Conservation (phyloP, 495 filamentous ascomycete genomes). For the Podospora comata region DNA sequence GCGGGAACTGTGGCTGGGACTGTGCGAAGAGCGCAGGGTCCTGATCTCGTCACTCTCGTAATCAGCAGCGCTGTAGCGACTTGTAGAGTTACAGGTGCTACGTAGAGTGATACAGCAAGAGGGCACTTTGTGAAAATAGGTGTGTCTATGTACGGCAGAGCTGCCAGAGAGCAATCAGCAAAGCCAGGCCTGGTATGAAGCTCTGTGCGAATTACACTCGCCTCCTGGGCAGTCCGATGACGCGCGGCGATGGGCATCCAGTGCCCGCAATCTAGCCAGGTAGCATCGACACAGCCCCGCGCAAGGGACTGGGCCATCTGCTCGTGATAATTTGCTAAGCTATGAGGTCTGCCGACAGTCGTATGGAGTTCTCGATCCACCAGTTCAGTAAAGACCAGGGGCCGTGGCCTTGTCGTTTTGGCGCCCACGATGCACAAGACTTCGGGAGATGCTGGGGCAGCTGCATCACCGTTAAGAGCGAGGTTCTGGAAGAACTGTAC, state of each 20-base stretch:
- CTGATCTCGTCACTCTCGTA: neutral
- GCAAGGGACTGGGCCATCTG: neutral
- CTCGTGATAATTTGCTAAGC: neutral
- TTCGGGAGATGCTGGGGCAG: neutral
- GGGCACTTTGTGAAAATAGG: no score
- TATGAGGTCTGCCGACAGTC: neutral
- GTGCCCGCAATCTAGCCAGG: neutral
- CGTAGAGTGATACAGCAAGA: no score
- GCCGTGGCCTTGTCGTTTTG: neutral
- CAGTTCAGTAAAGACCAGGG: neutral
- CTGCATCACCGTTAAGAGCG: neutral
- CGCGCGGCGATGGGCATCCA: neutral
- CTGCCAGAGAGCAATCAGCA: no score
- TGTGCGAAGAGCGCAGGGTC: neutral
- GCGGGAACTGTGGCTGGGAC: slow-evolving; percentile 16
- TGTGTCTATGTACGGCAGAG: no score
- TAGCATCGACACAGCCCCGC: neutral
- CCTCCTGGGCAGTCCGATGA: neutral
- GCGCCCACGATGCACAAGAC: neutral
- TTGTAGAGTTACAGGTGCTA: neutral
- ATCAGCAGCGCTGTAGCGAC: no score
- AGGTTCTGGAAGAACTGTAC: neutral
- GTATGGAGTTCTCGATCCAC: neutral
- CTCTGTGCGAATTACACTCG: neutral
- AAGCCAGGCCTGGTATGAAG: no score